A percentile compares a stretch with the other conserved stretches of the same genome.
These are phyloP conservation scores for Talaromyces sp. DNA, from an alignment of 2,329 filamentous ascomycete genomes.

Conservation along the genomic window DNA sequence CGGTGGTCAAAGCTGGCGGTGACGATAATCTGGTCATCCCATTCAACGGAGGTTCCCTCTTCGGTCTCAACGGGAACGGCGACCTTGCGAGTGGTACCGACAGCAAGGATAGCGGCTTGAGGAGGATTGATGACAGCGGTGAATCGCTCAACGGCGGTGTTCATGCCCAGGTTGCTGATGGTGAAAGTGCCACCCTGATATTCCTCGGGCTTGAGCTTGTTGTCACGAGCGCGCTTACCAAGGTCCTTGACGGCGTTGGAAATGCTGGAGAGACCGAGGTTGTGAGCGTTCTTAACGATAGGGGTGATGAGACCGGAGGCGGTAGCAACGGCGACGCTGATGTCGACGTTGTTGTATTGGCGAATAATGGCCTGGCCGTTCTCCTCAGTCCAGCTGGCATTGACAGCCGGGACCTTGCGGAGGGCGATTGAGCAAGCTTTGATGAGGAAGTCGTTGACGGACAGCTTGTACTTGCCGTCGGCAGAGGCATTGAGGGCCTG, in stretches of 20 bases:
- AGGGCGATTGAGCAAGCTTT: slow-evolving; percentile 88
- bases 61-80: slow-evolving; percentile 80
- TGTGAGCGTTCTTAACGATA: slow-evolving; percentile 86
- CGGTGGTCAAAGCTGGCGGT: slow-evolving; percentile 98
- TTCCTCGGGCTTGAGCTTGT: slow-evolving; percentile 98
- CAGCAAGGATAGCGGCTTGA: slow-evolving; percentile 89
- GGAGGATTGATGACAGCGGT: slow-evolving; percentile 99
- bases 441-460: slow-evolving; percentile 99
- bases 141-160: slow-evolving; percentile 90
- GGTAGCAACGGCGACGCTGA: slow-evolving; percentile 92
- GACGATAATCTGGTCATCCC: slow-evolving; percentile 95
- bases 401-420: slow-evolving; percentile 90
- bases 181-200: slow-evolving; percentile 99
- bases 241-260: slow-evolving; percentile 90
- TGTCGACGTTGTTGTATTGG: slow-evolving; percentile 87
- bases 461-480: slow-evolving; percentile 96
- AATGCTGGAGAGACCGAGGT: slow-evolving; percentile 82
- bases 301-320: slow-evolving; percentile 94
- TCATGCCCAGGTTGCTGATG: slow-evolving; percentile 99
- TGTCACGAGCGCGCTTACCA: slow-evolving; percentile 89
- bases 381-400: slow-evolving; percentile 84
- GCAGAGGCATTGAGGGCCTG: slow-evolving; percentile 83
- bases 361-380: slow-evolving; percentile 77
- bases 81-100: slow-evolving; percentile 94
- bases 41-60: slow-evolving; percentile 76